Percentiles rank a stretch among this genome's conserved stretches.
Conservation (phyloP, 306 rosid species). For the Rubus idaeus region DNA sequence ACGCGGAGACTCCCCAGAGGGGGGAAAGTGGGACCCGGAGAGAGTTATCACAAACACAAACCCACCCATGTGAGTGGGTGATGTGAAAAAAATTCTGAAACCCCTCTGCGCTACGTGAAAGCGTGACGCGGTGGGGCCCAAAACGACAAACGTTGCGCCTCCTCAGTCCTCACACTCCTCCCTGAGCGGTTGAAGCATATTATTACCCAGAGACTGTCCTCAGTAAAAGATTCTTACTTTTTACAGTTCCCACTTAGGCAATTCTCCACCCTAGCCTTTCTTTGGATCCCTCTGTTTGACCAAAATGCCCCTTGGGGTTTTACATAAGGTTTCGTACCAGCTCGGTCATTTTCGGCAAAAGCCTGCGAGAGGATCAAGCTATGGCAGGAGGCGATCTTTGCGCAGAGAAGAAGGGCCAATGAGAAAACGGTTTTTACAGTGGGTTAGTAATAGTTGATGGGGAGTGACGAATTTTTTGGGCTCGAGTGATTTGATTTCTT, state of each 20-base stretch:
- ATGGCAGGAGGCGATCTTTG: slow-evolving; percentile 6
- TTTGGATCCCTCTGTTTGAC: not conserved
- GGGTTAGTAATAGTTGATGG: not conserved
- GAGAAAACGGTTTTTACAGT: not conserved
- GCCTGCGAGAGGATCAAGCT: not conserved
- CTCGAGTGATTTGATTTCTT: not conserved
- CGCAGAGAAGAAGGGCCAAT: not conserved
- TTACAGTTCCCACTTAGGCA: not conserved
- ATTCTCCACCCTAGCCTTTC: not conserved
- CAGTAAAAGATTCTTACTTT: not conserved
- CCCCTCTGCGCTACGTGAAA: not conserved
- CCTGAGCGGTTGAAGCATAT: not conserved
- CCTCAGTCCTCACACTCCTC: not conserved
- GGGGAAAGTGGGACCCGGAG: slow-evolving; percentile 5
- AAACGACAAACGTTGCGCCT: not conserved
- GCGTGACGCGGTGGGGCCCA: not conserved
- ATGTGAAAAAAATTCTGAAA: slow-evolving; percentile 2
- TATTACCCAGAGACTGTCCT: not conserved
- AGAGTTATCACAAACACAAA: not conserved
- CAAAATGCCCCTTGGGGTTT: not conserved
- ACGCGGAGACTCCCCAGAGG: not conserved
- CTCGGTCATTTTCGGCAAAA: not conserved
- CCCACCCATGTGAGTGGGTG: slow-evolving; percentile 1
- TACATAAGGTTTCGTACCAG: not conserved
- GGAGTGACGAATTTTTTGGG: not conserved